These are phyloP conservation scores for Annulohypoxylon nitens DNA, from an alignment of 495 filamentous ascomycete species.

Conservation along the genomic window DNA sequence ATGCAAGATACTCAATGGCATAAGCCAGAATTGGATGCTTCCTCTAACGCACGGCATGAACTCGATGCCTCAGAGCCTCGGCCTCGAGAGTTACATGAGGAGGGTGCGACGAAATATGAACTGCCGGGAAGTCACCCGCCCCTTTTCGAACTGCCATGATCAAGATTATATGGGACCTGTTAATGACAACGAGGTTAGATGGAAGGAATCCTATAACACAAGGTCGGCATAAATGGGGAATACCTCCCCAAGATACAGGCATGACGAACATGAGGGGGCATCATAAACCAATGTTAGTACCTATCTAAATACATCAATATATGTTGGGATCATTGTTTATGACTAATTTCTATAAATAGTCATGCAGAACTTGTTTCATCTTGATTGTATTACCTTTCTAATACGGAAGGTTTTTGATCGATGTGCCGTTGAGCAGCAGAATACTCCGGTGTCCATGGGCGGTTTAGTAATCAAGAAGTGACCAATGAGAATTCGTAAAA, in stretches of 20 bases:
- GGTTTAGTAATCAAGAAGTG: not conserved
- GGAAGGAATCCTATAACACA: not conserved
- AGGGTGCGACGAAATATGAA: not conserved
- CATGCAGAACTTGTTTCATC: not conserved
- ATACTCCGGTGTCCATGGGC: not conserved
- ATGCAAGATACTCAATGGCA: conserved; percentile 1
- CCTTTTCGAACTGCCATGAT: not conserved
- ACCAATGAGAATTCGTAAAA: not conserved
- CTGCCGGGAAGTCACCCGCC: not conserved
- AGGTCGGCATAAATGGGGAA: too few relatives aligned
- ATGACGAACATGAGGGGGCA: too few relatives aligned
- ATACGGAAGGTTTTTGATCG: not conserved
- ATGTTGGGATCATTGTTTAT: not conserved
- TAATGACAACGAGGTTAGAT: not conserved
- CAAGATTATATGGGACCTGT: not conserved
- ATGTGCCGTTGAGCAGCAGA: not conserved
- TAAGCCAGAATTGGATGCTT: conserved; percentile 8
- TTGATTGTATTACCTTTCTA: not conserved
- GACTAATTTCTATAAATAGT: not conserved
- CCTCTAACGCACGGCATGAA: not conserved
- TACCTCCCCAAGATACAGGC: too few relatives aligned
- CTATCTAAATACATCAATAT: not conserved
- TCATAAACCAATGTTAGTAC: too few relatives aligned
- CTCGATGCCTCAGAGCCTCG: not conserved
- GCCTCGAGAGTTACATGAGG: not conserved